Evolutionary conservation across 1,284 basidiomycete genomes (phyloP).

Genomic region (Boletellus dicymbophilus): DNA sequence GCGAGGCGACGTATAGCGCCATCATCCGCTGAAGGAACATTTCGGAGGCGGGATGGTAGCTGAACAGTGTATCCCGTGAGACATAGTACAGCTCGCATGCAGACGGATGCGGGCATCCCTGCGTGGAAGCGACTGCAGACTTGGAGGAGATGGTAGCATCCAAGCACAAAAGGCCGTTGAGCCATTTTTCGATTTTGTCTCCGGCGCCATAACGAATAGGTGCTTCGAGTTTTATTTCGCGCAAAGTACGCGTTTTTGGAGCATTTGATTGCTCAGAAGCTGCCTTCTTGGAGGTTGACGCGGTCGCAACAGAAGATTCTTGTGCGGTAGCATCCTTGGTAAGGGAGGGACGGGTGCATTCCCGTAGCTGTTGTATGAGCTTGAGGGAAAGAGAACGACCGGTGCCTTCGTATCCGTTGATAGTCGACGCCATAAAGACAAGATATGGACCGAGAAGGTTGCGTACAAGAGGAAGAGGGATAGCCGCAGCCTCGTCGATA

Average conservation of each 20-base stretch:
- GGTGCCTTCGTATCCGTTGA: slow-evolving; percentile 99
- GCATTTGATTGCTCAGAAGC: slow-evolving; percentile 45
- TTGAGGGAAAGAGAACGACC: slow-evolving; percentile 97
- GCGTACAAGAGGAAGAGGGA: slow-evolving; percentile 93
- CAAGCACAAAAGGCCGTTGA: slow-evolving; percentile 90
- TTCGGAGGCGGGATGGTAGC: slow-evolving; percentile 96
- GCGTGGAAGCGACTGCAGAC: slow-evolving; percentile 46
- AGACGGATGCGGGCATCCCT: slow-evolving; percentile 91
- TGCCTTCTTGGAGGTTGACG: slow-evolving; percentile 53
- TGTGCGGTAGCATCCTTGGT: slow-evolving; percentile 56
- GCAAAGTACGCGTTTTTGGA: slow-evolving; percentile 76
- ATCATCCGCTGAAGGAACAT: slow-evolving; percentile 98
- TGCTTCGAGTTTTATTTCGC: slow-evolving; percentile 94
- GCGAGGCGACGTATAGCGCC: slow-evolving; percentile 95
- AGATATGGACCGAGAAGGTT: slow-evolving; percentile 97
- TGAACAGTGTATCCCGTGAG: slow-evolving; percentile 95
- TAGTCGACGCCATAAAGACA: slow-evolving; percentile 97
- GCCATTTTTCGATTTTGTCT: slow-evolving; percentile 94
- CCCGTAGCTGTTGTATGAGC: slow-evolving; percentile 95
- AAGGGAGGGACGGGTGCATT: slow-evolving; percentile 75
- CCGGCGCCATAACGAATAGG: slow-evolving; percentile 92
- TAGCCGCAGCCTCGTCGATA: slow-evolving; percentile 98
- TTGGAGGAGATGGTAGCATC: slow-evolving; percentile 81
- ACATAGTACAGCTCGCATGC: slow-evolving; percentile 96
- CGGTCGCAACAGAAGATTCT: slow-evolving; percentile 45